Conservation (phyloP, 805 yeast genomes). For the Saturnispora galanensis region DNA sequence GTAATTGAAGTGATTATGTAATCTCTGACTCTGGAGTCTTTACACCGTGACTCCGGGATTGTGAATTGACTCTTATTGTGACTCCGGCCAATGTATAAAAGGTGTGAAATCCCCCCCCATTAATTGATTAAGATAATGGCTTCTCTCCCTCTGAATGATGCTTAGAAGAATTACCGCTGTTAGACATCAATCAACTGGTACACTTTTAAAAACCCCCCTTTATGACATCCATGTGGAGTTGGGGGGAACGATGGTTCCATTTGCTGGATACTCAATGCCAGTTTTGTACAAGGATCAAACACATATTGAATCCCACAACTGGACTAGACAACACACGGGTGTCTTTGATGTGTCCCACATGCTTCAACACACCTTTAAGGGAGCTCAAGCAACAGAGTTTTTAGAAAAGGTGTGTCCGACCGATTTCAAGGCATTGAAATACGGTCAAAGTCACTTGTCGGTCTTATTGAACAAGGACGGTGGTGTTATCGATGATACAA, state of each 20-base stretch:
- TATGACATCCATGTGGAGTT: conserved; percentile 66
- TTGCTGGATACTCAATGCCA: conserved; percentile 96
- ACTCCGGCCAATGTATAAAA: too few species aligned
- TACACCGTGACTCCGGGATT: too few species aligned
- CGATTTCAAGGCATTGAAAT: conserved; percentile 50
- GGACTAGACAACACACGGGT: conserved; percentile 87
- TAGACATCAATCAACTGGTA: conserved; percentile 18
- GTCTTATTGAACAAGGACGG: conserved; percentile 61
- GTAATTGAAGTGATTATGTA: too few species aligned
- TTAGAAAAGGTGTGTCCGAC: conserved; percentile 83
- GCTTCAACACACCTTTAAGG: conserved; percentile 80
- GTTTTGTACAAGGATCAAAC: conserved; percentile 75
- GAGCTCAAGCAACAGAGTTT: conserved; percentile 56
- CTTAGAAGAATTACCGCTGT: conserved; percentile 1
- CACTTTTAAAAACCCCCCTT: conserved; percentile 57
- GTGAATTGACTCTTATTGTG: too few species aligned
- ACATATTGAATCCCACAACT: conserved; percentile 86
- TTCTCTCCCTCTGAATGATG: conserved; percentile 1
- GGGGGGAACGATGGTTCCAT: conserved; percentile 90
- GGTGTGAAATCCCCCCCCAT: too few species aligned
- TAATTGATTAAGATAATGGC: too few species aligned
- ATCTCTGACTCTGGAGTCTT: too few species aligned
- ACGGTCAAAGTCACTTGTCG: conserved; percentile 61
- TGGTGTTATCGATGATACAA: conserved; percentile 91
- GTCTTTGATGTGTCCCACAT: conserved; percentile 95